A percentile compares a stretch with the other conserved stretches of the same genome.
These are phyloP conservation scores for Acanthamoeba healyi DNA, from an alignment of 208 protist species.

Conservation along the genomic window DNA sequence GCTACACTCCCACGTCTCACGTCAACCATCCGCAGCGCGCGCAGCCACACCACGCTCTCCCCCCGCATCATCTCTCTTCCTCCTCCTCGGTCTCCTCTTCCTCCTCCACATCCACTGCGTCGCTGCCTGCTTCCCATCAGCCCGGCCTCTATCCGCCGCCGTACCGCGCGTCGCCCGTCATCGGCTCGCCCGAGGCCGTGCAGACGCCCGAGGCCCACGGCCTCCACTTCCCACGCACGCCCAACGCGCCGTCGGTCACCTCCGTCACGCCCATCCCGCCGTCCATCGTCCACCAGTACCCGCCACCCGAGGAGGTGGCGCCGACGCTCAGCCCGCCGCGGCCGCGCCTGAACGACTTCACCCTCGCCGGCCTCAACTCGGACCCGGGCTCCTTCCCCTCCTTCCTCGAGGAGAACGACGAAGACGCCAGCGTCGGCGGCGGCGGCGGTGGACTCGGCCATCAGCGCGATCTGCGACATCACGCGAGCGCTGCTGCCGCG, in stretches of 20 bases:
- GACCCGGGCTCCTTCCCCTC: background rate
- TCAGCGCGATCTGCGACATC: background rate
- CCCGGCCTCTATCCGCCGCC: background rate
- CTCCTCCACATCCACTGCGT: background rate
- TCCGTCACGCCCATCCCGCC: constrained; percentile 28
- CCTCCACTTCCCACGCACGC: constrained; percentile 26
- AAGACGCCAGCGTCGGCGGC: background rate
- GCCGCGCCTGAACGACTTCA: background rate
- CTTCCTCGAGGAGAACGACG: constrained; percentile 42
- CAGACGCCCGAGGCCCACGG: constrained; percentile 32
- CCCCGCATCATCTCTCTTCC: background rate
- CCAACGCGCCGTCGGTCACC: constrained; percentile 28
- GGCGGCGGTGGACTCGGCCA: background rate
- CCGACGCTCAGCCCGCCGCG: constrained; percentile 47
- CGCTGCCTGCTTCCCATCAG: background rate
- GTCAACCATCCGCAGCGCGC: background rate
- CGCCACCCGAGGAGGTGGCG: constrained; percentile 38
- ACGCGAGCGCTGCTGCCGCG: background rate
- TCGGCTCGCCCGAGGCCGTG: constrained; percentile 52
- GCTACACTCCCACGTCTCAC: background rate
- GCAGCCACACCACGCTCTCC: background rate
- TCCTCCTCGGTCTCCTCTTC: background rate
- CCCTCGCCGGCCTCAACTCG: background rate
- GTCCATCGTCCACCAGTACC: constrained; percentile 47
- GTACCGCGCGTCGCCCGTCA: background rate